Evolutionary conservation across 257 asterid species (phyloP), one percentile per base, ranked within the genome.

Genomic region (Fraxinus pennsylvanica): DNA sequence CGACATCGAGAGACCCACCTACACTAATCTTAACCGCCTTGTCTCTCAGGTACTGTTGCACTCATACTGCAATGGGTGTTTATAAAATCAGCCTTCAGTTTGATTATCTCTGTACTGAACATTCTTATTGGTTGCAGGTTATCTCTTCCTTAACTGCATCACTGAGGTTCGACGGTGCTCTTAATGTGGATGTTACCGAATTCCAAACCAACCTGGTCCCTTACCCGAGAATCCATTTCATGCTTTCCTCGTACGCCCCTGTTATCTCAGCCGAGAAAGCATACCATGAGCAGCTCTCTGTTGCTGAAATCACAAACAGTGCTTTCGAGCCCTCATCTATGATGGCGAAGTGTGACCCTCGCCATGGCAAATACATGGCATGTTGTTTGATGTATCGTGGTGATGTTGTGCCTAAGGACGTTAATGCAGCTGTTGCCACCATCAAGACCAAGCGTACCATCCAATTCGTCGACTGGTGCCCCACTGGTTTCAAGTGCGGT

Each of bases 281-380:
- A 35, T 78, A 41, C 36, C 85, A 82, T 3, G 86, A 82, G 73
- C 86, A 83, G 33, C 85, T 86, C 71, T 86, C 89, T 4, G 87
- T 86, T 45, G 80, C 86, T 72, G 89, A 86, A 63, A 86, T 86
- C 84, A 86, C 89, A 10, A 86, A 77, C 84, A 83, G 81, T 43
- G 87, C 87, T 12, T 86, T 86, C 35, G 89, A 86, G 82, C 89
- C 89, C 25, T 86, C 87, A 6, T 83, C 89, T 61, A 86, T 86
- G 87, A 86, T 86, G 89, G 89, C 84, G 17, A 86, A 83, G 66
- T 86, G 87, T n/a, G 89, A 86, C 36, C 89, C 89, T 69, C 87
- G 89, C 50, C 89, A 83, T 52, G 89, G 87, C 6, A 85, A 85
- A 59, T 85, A 82, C 81, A 85, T 85, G 89, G 89, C 89, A 30